Conservation (phyloP, 1,284 basidiomycete genomes). For the Ceratobasidium sp. region DNA sequence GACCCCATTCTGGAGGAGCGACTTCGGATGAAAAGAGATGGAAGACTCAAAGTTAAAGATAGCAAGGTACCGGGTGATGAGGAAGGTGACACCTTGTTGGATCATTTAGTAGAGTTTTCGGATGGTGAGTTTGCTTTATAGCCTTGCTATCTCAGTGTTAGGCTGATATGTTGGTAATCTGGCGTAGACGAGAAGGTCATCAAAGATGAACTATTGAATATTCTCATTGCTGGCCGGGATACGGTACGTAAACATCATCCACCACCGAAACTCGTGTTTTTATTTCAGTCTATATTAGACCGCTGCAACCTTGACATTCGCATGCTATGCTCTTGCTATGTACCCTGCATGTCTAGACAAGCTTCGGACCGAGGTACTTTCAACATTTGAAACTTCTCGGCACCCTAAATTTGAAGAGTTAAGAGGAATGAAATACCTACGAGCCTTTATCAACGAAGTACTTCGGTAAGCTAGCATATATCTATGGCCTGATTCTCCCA, state of each 20-base stretch:
- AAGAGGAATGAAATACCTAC: constrained; percentile 73
- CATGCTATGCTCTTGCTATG: constrained; percentile 74
- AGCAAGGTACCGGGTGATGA: constrained; percentile 52
- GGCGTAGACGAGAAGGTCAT: constrained; percentile 59
- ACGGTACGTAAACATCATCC: constrained; percentile 64
- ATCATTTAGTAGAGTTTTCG: constrained; percentile 66
- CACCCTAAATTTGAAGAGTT: constrained; percentile 69
- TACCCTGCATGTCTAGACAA: constrained; percentile 67
- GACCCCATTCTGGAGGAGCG: constrained; percentile 72
- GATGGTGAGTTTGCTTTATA: constrained; percentile 33
- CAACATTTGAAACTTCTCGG: constrained; percentile 64
- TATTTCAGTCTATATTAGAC: constrained; percentile 33
- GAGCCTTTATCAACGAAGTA: constrained; percentile 79
- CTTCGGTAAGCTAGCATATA: constrained; percentile 56
- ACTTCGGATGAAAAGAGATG: constrained; percentile 62
- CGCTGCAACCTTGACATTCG: constrained; percentile 69
- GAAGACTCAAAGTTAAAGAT: constrained; percentile 57
- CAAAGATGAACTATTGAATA: constrained; percentile 78
- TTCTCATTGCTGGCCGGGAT: constrained; percentile 78
- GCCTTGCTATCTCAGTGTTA: constrained; percentile 5
- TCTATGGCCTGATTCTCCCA: constrained; percentile 41
- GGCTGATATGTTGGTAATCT: constrained; percentile 62
- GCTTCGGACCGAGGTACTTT: constrained; percentile 72
- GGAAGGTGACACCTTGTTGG: constrained; percentile 72
- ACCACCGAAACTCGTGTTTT: neutral